phyloP scores from a whole-genome alignment of 2,329 filamentous ascomycete species.

The Cladophialophora immunda region DNA sequence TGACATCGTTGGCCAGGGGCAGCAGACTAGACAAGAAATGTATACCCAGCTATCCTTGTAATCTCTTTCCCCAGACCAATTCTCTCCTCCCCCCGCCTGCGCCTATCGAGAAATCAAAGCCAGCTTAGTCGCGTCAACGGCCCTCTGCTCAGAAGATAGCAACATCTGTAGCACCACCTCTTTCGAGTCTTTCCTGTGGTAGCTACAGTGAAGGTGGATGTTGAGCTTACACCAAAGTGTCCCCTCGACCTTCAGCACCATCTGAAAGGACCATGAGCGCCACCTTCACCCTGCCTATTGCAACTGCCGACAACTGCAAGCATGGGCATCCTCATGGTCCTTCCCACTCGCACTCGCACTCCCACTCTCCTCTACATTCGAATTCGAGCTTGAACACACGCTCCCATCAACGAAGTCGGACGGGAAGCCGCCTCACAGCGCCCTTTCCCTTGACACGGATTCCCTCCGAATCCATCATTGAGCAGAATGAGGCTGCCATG shows the following conservation, averaged over 20 bases:
- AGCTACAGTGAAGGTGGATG: slow-evolving; percentile 34
- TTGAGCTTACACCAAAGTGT: slow-evolving; percentile 36
- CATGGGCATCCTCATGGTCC: slow-evolving; percentile 47
- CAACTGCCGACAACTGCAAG: slow-evolving; percentile 42
- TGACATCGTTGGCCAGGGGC: slow-evolving; percentile 18
- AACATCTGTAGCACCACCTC: background rate
- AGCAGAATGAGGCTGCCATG: slow-evolving; percentile 25
- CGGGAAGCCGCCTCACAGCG: slow-evolving; percentile 37
- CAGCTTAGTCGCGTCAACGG: slow-evolving; percentile 2
- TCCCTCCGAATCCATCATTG: slow-evolving; percentile 38
- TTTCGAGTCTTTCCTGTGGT: slow-evolving; percentile 2
- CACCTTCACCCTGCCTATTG: slow-evolving; percentile 42
- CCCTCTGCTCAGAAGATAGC: background rate
- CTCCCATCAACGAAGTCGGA: slow-evolving; percentile 36
- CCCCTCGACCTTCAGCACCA: slow-evolving; percentile 36
- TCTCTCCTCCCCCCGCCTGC: slow-evolving; percentile 2
- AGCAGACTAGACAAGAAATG: slow-evolving; percentile 10
- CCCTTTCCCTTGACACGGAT: slow-evolving; percentile 39
- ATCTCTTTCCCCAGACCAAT: slow-evolving; percentile 8
- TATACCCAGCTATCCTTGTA: background rate
- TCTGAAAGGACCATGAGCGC: slow-evolving; percentile 40
- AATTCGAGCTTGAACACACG: slow-evolving; percentile 48
- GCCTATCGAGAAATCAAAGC: slow-evolving; percentile 5
- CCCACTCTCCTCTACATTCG: slow-evolving; percentile 42
- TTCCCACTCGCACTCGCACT: slow-evolving; percentile 47